These are phyloP conservation scores for Rhododendron henanense DNA, from an alignment of 148 eudicot genomes.

Conservation along the genomic window DNA sequence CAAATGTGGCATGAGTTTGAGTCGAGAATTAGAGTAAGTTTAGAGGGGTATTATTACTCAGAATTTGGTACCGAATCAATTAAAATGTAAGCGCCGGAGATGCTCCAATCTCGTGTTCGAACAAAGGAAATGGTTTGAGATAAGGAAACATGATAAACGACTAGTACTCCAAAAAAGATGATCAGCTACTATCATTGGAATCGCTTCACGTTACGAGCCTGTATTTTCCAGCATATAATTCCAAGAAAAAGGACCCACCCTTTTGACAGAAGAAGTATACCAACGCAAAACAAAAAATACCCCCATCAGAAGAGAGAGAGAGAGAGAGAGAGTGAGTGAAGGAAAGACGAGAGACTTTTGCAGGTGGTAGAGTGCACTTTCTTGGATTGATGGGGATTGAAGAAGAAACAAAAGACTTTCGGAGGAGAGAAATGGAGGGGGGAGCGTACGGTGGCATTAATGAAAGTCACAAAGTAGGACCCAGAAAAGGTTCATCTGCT, in stretches of 20 bases:
- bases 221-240: neutral
- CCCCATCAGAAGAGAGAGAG: neutral
- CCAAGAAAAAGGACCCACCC: neutral
- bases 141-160: neutral
- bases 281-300: neutral
- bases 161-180: neutral
- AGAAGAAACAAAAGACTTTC: neutral
- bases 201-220: neutral
- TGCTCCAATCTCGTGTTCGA: neutral
- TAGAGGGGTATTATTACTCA: neutral
- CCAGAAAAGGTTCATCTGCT: neutral
- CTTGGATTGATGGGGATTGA: neutral
- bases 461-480: neutral
- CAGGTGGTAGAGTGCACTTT: neutral
- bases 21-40: neutral
- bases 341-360: neutral
- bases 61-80: neutral
- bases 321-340: neutral
- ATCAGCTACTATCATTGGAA: neutral
- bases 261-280: neutral
- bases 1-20: neutral
- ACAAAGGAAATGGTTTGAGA: neutral
- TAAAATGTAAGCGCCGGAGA: neutral
- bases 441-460: neutral
- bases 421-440: neutral